Conservation (phyloP, 2,329 filamentous ascomycete genomes). For the Verticillium longisporum region DNA sequence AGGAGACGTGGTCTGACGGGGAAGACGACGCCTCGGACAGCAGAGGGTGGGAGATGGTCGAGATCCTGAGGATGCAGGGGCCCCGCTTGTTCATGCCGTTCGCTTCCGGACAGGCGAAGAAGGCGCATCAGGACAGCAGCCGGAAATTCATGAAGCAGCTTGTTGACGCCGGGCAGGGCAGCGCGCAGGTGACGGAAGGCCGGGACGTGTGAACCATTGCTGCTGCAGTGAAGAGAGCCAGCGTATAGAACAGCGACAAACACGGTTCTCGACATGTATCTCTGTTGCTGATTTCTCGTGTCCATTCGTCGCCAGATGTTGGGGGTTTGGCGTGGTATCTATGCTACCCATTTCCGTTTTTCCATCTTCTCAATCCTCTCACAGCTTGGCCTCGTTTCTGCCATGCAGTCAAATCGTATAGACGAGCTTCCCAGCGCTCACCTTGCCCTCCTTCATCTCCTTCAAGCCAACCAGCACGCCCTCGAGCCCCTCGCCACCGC, state of each 20-base stretch:
- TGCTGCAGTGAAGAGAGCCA: too few species aligned
- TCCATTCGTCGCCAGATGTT: too few species aligned
- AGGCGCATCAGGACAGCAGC: conserved; percentile 22
- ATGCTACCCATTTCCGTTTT: too few species aligned
- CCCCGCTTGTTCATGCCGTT: conserved; percentile 28
- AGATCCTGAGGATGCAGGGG: conserved; percentile 23
- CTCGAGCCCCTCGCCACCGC: conserved; percentile 21
- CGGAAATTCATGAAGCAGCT: conserved; percentile 22
- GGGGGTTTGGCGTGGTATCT: too few species aligned
- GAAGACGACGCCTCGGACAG: conserved; percentile 7
- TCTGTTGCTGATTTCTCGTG: too few species aligned
- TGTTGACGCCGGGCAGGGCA: background rate
- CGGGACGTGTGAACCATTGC: too few species aligned
- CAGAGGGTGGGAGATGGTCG: conserved; percentile 23
- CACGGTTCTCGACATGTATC: too few species aligned
- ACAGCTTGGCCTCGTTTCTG: background rate
- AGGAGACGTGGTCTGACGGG: conserved; percentile 8
- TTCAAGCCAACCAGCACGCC: conserved; percentile 24
- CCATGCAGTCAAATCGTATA: conserved; percentile 20
- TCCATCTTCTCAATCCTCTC: background rate
- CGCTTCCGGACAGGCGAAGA: conserved; percentile 19
- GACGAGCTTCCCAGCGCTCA: conserved; percentile 35
- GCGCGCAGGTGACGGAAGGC: background rate
- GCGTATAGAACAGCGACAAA: too few species aligned
- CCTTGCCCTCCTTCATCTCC: conserved; percentile 22